Base-by-base conservation (phyloP, 2,329 filamentous ascomycete species). In the Sporothrix brunneoviolacea region DNA sequence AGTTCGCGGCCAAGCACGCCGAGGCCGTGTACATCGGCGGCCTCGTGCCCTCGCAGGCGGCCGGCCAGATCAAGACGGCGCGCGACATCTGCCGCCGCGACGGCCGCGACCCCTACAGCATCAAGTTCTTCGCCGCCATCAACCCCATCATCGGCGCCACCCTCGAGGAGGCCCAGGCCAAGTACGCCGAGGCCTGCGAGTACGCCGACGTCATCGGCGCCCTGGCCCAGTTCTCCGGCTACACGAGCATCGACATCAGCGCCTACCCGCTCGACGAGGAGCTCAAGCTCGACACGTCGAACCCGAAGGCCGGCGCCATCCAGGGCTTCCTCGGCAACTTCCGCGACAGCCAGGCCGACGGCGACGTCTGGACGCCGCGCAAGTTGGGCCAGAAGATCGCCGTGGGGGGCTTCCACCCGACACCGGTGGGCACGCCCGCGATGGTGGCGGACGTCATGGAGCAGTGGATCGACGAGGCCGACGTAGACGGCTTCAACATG, bases 401-500 rank as follows among this genome's bases (percentile, higher is more conserved):
- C 47, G 48, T 60, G 32, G 55, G 58, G 40, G 58, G 58, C 8
- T 39, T 56, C 12, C 52, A 55, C n/a, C 51, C 54, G 16, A 47
- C 49, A 30, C 38, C 82, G 3, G 79, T 88, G 0, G 84, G 85
- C 0, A 86, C 82, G 0, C 69, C 84, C 0, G 63, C 72, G 16
- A 76, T 80, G 55, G 82, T 88, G 2, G 84, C 82, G 0, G 83
- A 88, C 60, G 73, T 76, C 30, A 70, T 89, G 52, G 80, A 88
- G 64, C 65, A 70, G 1, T 88, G 84, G 83, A 70, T 88, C 0
- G 60, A 69, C 7, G 83, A 86, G 61, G 82, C 81, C 0, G 84
- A 86, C 57, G 76, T 88, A 1, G 84, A 88, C 61, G 84, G 84
- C 0, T 89, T 89, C 65, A 89, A 89, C 60, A 75, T 88, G 62